phyloP scores from a whole-genome alignment of 2,329 filamentous ascomycete genomes.

The Pseudofabraea citricarpa region DNA sequence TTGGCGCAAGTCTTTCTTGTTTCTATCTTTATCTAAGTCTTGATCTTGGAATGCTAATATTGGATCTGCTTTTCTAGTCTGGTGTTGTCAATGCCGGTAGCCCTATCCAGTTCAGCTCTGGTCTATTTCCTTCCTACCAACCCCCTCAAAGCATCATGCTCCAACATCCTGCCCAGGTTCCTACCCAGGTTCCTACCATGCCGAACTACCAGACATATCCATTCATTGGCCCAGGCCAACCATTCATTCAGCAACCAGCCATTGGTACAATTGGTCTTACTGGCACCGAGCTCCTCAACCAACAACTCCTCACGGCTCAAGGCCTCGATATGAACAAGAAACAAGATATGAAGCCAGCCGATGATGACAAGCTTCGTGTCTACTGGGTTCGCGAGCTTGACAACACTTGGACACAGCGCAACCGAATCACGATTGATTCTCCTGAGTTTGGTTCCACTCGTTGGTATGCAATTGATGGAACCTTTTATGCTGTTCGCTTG shows the following conservation, averaged over 20 bases:
- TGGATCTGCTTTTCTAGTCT: neutral
- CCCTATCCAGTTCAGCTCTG: too few species aligned
- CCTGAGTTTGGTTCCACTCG: slow-evolving; percentile 45
- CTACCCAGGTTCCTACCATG: neutral
- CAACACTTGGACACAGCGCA: slow-evolving; percentile 54
- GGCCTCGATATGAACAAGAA: slow-evolving; percentile 17
- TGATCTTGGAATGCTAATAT: neutral
- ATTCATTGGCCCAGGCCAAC: slow-evolving; percentile 3
- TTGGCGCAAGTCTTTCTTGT: neutral
- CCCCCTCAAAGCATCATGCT: too few species aligned
- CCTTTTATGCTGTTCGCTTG: slow-evolving; percentile 57
- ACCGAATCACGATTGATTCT: slow-evolving; percentile 55
- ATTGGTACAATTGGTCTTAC: slow-evolving; percentile 16
- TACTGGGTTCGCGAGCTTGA: slow-evolving; percentile 59
- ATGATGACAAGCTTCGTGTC: slow-evolving; percentile 54
- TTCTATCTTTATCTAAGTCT: neutral
- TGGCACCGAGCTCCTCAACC: slow-evolving; percentile 14
- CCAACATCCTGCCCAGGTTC: too few species aligned
- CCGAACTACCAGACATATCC: slow-evolving; percentile 7
- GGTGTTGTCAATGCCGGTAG: too few species aligned
- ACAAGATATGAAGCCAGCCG: slow-evolving; percentile 59
- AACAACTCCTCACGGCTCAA: slow-evolving; percentile 18
- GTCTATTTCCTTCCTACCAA: too few species aligned
- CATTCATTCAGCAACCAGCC: slow-evolving; percentile 12
- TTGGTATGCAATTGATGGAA: slow-evolving; percentile 56